A percentile compares a stretch with the other conserved stretches of the same genome.
Conservation (phyloP, 371 early-diverging fungal species). For the Coemansia sp. region DNA sequence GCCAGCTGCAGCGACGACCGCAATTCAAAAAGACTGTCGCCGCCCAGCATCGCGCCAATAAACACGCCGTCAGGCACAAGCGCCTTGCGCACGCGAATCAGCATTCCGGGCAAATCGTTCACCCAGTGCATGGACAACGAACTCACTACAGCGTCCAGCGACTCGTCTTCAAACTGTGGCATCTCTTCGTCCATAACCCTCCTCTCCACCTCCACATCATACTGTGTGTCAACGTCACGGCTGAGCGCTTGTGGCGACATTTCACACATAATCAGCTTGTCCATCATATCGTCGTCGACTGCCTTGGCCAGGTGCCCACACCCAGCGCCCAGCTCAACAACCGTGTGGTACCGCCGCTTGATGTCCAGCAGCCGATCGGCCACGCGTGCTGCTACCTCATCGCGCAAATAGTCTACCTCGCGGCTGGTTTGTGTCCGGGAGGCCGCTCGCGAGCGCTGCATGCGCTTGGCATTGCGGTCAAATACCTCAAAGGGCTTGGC, state of each 20-base stretch:
- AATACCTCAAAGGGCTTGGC: constrained; percentile 66
- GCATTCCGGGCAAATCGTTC: constrained; percentile 87
- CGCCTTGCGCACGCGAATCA: constrained; percentile 77
- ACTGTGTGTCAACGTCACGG: constrained; percentile 62
- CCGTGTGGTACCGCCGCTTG: constrained; percentile 76
- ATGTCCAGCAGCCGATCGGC: constrained; percentile 88
- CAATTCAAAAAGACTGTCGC: constrained; percentile 91
- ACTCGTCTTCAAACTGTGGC: constrained; percentile 74
- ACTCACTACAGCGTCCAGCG: constrained; percentile 83
- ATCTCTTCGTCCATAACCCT: constrained; percentile 81
- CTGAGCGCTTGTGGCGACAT: constrained; percentile 65
- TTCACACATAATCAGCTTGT: constrained; percentile 84
- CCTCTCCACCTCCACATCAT: constrained; percentile 76
- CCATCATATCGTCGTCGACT: constrained; percentile 74
- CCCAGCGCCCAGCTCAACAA: constrained; percentile 89
- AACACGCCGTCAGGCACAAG: constrained; percentile 91
- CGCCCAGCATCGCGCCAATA: constrained; percentile 89
- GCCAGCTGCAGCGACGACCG: constrained; percentile 87
- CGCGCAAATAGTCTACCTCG: constrained; percentile 86
- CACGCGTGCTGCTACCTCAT: constrained; percentile 84
- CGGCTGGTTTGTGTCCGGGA: constrained; percentile 60
- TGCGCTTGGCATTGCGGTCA: constrained; percentile 68
- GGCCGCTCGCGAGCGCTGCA: constrained; percentile 82
- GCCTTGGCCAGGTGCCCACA: constrained; percentile 84
- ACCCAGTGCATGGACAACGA: constrained; percentile 91